phyloP scores from a whole-genome alignment of 345 rosid genomes.

The Populus alba region DNA sequence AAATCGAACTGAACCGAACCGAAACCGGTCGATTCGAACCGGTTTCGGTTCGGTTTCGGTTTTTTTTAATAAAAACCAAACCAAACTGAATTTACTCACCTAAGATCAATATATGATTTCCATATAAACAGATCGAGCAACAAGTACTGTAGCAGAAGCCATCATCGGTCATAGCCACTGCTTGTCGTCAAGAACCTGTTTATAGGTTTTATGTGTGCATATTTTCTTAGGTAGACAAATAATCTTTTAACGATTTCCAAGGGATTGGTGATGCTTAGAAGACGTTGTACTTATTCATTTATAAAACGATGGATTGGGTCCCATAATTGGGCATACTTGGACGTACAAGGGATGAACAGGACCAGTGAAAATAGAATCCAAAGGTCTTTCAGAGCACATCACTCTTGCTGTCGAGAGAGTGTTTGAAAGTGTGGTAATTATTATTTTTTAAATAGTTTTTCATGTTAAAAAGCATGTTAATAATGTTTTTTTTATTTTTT shows the following conservation, averaged over 20 bases:
- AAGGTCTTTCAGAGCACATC: background rate
- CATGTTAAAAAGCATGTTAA: too few relatives aligned
- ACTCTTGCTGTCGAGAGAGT: too few relatives aligned
- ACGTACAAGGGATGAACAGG: background rate
- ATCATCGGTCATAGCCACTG: background rate
- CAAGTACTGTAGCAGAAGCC: background rate
- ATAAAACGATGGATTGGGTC: background rate
- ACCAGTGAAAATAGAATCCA: background rate
- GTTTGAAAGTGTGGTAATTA: too few relatives aligned
- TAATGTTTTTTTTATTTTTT: too few relatives aligned
- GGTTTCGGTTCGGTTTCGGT: too few relatives aligned
- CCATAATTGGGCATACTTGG: background rate
- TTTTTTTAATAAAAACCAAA: too few relatives aligned
- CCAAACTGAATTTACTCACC: too few relatives aligned
- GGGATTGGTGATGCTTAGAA: background rate
- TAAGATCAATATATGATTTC: background rate
- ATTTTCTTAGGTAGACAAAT: background rate
- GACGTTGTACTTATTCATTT: background rate
- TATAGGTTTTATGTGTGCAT: background rate
- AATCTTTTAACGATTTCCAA: too few relatives aligned
- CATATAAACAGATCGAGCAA: background rate
- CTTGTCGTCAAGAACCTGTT: background rate
- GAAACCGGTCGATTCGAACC: too few relatives aligned
- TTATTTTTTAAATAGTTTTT: too few relatives aligned
- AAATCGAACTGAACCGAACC: too few relatives aligned